Conservation (phyloP, 805 yeast species). For the Nakazawaea populi region DNA sequence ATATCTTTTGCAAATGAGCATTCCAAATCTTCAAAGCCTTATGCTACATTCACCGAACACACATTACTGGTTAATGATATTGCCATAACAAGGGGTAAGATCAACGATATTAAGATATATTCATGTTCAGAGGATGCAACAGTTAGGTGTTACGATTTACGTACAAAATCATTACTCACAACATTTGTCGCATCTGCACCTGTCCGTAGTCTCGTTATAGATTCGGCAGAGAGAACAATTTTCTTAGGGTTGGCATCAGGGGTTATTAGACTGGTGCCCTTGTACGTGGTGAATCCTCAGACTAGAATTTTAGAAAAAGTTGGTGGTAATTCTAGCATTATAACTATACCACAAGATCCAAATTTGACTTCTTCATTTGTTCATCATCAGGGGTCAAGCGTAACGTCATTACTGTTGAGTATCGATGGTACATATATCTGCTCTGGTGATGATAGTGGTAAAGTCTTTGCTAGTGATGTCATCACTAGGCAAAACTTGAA, state of each 20-base stretch:
- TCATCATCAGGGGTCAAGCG: conserved; percentile 37
- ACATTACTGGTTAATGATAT: conserved; percentile 39
- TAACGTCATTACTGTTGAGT: conserved; percentile 53
- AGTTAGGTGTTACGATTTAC: conserved; percentile 60
- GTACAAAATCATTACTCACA: conserved; percentile 40
- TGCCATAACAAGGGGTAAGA: conserved; percentile 37
- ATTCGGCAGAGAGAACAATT: conserved; percentile 72
- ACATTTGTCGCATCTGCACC: conserved; percentile 67
- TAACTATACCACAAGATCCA: conserved; percentile 45
- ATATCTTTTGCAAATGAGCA: conserved; percentile 23
- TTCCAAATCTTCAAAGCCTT: conserved; percentile 42
- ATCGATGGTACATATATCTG: conserved; percentile 70
- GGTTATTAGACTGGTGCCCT: conserved; percentile 45
- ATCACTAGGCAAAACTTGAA: conserved; percentile 63
- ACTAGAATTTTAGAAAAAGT: conserved; percentile 42
- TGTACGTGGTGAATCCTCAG: conserved; percentile 36
- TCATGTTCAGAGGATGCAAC: conserved; percentile 74
- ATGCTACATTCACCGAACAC: conserved; percentile 55
- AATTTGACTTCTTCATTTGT: conserved; percentile 45
- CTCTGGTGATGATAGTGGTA: conserved; percentile 73
- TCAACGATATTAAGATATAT: conserved; percentile 56
- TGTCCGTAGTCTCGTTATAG: conserved; percentile 54
- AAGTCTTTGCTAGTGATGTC: conserved; percentile 61
- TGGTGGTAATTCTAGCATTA: conserved; percentile 52
- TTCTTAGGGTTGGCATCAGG: conserved; percentile 72